Percentiles rank a stretch among this genome's conserved stretches.
These are phyloP conservation scores for Epicoccum nigrum DNA, from an alignment of 2,329 filamentous ascomycete genomes.

Conservation along the genomic window DNA sequence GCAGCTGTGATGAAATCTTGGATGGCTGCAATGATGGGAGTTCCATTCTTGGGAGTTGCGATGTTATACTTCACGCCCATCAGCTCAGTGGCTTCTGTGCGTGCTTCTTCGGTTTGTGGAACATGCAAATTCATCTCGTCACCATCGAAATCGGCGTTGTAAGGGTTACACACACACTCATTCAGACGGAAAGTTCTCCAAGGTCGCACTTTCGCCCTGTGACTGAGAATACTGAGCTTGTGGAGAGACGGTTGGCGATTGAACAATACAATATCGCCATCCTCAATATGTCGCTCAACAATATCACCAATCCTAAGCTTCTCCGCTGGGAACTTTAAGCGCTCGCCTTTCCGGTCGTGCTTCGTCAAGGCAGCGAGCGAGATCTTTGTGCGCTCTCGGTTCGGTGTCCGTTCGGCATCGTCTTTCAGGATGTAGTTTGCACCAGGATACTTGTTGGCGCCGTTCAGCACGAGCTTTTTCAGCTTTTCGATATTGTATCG, in stretches of 20 bases:
- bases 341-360: conserved; percentile 56
- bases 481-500: conserved; percentile 86
- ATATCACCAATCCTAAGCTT: conserved; percentile 82
- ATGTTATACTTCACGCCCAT: conserved; percentile 99
- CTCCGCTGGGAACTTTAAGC: conserved; percentile 72
- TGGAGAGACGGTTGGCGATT: conserved; percentile 97
- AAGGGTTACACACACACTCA: conserved; percentile 96
- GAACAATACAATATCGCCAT: conserved; percentile 95
- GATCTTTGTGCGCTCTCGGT: conserved; percentile 66
- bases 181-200: conserved; percentile 97
- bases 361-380: conserved; percentile 65
- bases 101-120: conserved; percentile 94
- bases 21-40: conserved; percentile 97
- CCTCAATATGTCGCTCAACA: conserved; percentile 92
- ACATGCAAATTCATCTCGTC: conserved; percentile 99
- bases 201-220: conserved; percentile 89
- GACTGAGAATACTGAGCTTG: conserved; percentile 97
- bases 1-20: conserved; percentile 99
- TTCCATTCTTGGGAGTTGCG: conserved; percentile 94
- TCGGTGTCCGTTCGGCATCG: conserved; percentile 53
- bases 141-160: conserved; percentile 98
- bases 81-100: conserved; percentile 90
- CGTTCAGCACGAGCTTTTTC: conserved; percentile 73
- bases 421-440: conserved; percentile 79
- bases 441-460: conserved; percentile 80